Evolutionary conservation across 345 rosid species (phyloP), one percentile per base, ranked within the genome.

Genomic region (Eucalyptus caleyi): DNA sequence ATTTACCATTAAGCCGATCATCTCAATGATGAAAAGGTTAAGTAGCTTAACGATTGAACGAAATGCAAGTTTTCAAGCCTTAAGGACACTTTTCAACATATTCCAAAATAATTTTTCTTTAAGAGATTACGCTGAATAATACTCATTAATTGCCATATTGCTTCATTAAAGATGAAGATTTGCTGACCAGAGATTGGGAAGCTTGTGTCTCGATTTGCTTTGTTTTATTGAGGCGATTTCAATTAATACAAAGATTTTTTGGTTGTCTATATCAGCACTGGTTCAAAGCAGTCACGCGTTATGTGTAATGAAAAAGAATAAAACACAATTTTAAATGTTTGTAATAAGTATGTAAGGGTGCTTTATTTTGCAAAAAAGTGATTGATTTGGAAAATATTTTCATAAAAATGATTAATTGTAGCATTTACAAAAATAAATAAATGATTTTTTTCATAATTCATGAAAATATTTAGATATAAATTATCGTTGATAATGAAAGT

Each of bases 391-490:
- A 56, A 56, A 56, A 24, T 4, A 56, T 24, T 56, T 56, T 56
- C 12, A 23, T 56, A 56, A 56, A 56, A 56, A 2, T 56, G 30
- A 24, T 56, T 56, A 5, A 23, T 56, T 24, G 4, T 56, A 56
- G 3, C 0, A 0, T 10, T 24, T 56, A 56, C 30, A 56, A 56
- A 24, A 10, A 56, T 56, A 24, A 56, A 56, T 56, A 4, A 56
- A 56, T 0, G 2, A 1, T 8, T 54, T 54, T 23, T 24, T 56
- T 56, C 3, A 9, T 56, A 23, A 2, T 24, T 0, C 27, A 56
- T 1, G 0, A 56, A 56, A 56, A 56, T 56, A 24, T 56, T 56
- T 56, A 56, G 13, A 24, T 2, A 24, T 56, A 23, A 23, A 56
- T 56, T 56, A 2, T 56, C 1, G 0, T 9, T 56, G 30, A 56